phyloP scores from a whole-genome alignment of 768 basidiomycete species.

The Boletus rex-veris region DNA sequence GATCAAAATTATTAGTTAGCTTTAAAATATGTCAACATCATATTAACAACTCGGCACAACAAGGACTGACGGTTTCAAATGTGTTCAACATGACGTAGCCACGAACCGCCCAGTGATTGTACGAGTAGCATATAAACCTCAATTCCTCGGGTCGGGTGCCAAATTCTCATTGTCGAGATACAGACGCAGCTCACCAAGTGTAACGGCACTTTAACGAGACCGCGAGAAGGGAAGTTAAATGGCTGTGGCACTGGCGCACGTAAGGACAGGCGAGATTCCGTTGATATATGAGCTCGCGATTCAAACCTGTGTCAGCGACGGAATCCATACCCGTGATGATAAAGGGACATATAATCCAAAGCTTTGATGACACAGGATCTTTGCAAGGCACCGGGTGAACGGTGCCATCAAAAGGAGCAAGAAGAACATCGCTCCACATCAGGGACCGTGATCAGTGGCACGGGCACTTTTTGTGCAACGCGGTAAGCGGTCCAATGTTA shows the following conservation, averaged over 20 bases:
- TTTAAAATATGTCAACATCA: slow-evolving; percentile 14
- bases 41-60: neutral
- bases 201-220: neutral
- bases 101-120: neutral
- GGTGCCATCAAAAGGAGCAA: neutral
- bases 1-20: slow-evolving; percentile 1
- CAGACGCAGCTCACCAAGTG: neutral
- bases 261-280: neutral
- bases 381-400: neutral
- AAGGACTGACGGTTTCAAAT: slow-evolving; percentile 8
- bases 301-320: neutral
- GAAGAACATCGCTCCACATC: too few species aligned
- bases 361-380: neutral
- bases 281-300: neutral
- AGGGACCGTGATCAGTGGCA: neutral
- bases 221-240: neutral
- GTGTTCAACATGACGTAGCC: neutral
- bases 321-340: neutral
- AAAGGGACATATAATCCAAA: neutral
- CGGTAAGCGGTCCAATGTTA: too few species aligned
- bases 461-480: too few species aligned
- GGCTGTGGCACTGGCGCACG: neutral
- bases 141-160: neutral
- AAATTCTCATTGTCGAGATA: neutral
- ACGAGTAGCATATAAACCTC: neutral